These are phyloP conservation scores for Meyerozyma athensensis DNA, from an alignment of 1,139 yeast species.

Conservation along the genomic window DNA sequence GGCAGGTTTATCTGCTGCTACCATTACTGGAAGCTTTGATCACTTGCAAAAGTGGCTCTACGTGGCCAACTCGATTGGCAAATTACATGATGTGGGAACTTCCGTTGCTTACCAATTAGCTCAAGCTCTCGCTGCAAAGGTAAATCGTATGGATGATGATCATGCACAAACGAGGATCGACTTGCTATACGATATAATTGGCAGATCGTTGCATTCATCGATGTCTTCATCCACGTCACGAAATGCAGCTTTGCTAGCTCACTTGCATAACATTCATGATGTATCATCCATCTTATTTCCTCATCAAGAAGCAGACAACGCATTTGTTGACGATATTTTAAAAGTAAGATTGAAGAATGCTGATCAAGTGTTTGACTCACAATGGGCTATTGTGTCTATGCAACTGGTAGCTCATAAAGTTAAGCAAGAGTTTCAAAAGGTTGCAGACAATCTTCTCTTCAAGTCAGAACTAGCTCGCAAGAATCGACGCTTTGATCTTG, in stretches of 20 bases:
- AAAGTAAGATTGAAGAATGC: conserved; percentile 41
- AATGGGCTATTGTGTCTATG: conserved; percentile 56
- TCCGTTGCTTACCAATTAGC: conserved; percentile 57
- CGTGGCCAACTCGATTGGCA: conserved; percentile 30
- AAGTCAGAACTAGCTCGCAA: conserved; percentile 67
- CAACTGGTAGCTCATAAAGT: conserved; percentile 54
- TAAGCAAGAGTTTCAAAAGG: conserved; percentile 23
- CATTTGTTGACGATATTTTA: conserved; percentile 22
- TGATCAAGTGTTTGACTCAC: conserved; percentile 59
- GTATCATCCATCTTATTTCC: conserved; percentile 30
- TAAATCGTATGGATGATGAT: conserved; percentile 49
- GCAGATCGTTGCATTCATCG: conserved; percentile 57
- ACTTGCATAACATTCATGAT: conserved; percentile 72
- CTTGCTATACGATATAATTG: conserved; percentile 52
- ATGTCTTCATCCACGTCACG: conserved; percentile 60
- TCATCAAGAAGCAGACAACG: conserved; percentile 10
- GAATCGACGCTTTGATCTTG: conserved; percentile 65
- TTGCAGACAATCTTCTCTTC: conserved; percentile 49
- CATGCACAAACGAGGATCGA: conserved; percentile 30
- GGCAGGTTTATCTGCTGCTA: conserved; percentile 72
- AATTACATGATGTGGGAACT: conserved; percentile 47
- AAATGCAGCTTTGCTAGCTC: conserved; percentile 51
- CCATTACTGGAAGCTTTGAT: conserved; percentile 54
- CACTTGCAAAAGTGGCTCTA: conserved; percentile 55
- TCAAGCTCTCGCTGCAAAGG: conserved; percentile 44